Evolutionary conservation across 306 rosid genomes (phyloP), one percentile per base, ranked within the genome.

Genomic region (Cercis canadensis): DNA sequence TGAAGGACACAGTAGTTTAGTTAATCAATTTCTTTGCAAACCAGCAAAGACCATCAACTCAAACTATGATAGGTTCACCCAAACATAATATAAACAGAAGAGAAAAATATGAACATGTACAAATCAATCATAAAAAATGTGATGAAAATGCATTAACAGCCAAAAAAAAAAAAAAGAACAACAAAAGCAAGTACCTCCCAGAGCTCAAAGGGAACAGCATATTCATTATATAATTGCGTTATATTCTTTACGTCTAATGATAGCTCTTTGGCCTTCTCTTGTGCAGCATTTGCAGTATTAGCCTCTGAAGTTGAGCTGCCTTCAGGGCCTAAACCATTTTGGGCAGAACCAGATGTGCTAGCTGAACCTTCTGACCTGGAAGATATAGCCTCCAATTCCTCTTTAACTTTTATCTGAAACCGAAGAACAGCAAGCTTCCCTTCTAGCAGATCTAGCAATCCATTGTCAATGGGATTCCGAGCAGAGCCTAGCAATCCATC

Each of bases 401-500:
- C 92, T 83, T 86, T 91, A 76, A 91, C 81, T 84, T 94, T 94
- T 45, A 90, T 84, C 78, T 94, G 99, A 82, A 94, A 91, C 80
- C 83, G 92, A 72, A 94, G 99, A 80, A 94, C 99, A 37, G 96
- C 91, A 76, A 94, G 99, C 82, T 94, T 94, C 84, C 97, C 99
- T 85, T 94, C 99, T 72, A 94, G 86, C 82, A 91, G 79, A 77
- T 94, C 97, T 84, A 94, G 87, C 44, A 94, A 78, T 31, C 99
- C 99, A 83, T 67, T 80, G 64, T 94, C 96, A 41, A 78, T 55
- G 70, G 92, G 82, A 78, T 82, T 78, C 45, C 85, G 87, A 46
- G 85, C 67, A 86, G 99, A 87, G 57, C 87, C 80, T 41, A 74
- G 76, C 79, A 86, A 75, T 24, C 92, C 91, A 53, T 89, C 89